Evolutionary conservation across 768 basidiomycete species (phyloP), one percentile per base, ranked within the genome.

Genomic region (Phylloporus sp.): DNA sequence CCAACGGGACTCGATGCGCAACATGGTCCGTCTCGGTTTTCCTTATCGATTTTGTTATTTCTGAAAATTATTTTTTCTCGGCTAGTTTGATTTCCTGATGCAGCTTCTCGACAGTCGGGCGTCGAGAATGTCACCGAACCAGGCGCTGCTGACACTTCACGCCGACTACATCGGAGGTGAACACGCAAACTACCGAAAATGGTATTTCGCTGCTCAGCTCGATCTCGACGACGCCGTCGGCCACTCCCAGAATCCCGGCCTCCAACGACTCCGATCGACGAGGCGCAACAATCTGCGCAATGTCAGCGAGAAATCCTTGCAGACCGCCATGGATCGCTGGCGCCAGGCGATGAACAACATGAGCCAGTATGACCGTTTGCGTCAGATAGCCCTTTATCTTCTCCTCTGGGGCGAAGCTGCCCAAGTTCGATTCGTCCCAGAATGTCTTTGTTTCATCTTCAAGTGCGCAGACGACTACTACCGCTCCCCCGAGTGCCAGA

Each of bases 391-490:
- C 0, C 78, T 99, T 5, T 98, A 87, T 65, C 79, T 98, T 22
- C 79, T 99, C 22, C 90, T 90, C 53, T 99, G 96, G 96, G 96
- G 95, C 45, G 96, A 99, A 68, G 94, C 91, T 0, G 95, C 96
- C 11, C 93, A 97, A 62, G 92, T 98, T 32, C 85, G 96, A 13
- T 98, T 97, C 68, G 78, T 90, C 13, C 95, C 96, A 3, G 96
- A 99, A 66, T 94, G 91, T 59, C 71, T 99, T 37, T 97, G 93
- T 71, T 99, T 97, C 77, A 96, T 99, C 69, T 99, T 99, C 86
- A 99, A 99, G 71, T 98, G 96, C 62, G 96, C 96, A 13, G 96
- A 99, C 64, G 96, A 99, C 70, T 99, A 97, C 67, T 99, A 99
- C 67, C 93, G 96, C 21, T 92, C 89, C 4, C 84, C 95, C n/a